phyloP scores from a whole-genome alignment of 202 grass and related monocot species.

The Eragrostis tef region DNA sequence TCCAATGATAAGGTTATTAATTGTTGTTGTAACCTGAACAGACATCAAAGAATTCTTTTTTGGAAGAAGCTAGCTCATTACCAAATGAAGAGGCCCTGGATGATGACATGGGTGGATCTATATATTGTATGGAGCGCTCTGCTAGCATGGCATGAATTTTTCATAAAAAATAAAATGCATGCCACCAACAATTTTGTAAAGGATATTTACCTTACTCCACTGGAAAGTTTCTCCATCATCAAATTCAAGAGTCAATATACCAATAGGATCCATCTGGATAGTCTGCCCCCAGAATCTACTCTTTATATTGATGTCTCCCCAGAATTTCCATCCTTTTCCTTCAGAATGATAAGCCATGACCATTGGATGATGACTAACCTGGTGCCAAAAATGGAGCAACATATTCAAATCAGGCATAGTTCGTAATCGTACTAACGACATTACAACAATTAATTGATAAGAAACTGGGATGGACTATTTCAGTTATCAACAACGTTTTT shows the following conservation, averaged over 20 bases:
- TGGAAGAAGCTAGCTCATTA: neutral
- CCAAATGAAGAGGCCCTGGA: neutral
- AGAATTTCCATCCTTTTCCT: constrained; percentile 80
- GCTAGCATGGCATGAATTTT: neutral
- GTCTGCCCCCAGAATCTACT: constrained; percentile 84
- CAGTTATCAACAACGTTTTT: neutral
- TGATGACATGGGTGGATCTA: too few relatives aligned
- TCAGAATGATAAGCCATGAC: constrained; percentile 82
- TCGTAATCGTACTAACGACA: too few relatives aligned
- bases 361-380: constrained; percentile 83
- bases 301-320: constrained; percentile 74
- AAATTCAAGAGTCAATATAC: constrained; percentile 67
- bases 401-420: too few relatives aligned
- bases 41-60: neutral
- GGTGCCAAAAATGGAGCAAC: neutral
- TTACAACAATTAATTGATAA: neutral
- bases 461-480: neutral
- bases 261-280: constrained; percentile 80
- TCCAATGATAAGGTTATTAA: constrained; percentile 76
- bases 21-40: constrained; percentile 70
- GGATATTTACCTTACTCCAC: constrained; percentile 71
- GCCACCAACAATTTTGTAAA: constrained; percentile 1
- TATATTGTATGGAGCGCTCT: neutral
- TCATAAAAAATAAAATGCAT: neutral
- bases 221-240: constrained; percentile 78